These are phyloP conservation scores for Beauveria bassiana DNA, from an alignment of 2,329 filamentous ascomycete species.

Conservation along the genomic window DNA sequence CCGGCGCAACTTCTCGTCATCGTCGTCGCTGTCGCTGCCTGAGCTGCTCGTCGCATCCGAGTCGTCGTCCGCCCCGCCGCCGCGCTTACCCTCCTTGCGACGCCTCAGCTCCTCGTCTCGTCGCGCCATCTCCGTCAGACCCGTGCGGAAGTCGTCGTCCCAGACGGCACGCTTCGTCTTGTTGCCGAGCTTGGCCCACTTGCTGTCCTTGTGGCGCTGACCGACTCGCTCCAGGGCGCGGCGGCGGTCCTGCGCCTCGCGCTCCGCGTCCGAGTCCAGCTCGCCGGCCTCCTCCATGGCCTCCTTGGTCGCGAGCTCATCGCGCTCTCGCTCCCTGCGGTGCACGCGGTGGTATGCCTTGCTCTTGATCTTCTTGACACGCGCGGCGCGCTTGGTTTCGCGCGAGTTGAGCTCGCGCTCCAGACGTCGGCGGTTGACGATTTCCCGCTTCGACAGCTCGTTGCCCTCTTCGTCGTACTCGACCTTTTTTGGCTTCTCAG, in stretches of 20 bases:
- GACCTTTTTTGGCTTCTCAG: slow-evolving; percentile 44
- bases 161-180: slow-evolving; percentile 72
- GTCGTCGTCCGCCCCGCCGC: slow-evolving; percentile 37
- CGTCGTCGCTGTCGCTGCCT: slow-evolving; percentile 39
- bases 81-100: slow-evolving; percentile 65
- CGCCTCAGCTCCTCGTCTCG: slow-evolving; percentile 74
- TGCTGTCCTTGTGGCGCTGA: slow-evolving; percentile 77
- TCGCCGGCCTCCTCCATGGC: slow-evolving; percentile 49
- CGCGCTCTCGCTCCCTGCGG: slow-evolving; percentile 58
- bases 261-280: slow-evolving; percentile 57
- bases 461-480: slow-evolving; percentile 64
- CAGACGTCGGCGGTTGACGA: slow-evolving; percentile 66
- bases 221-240: slow-evolving; percentile 81
- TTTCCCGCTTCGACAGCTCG: slow-evolving; percentile 61
- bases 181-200: slow-evolving; percentile 82
- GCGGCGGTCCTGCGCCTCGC: slow-evolving; percentile 59
- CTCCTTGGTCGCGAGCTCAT: slow-evolving; percentile 45
- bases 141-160: slow-evolving; percentile 78
- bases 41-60: slow-evolving; percentile 38
- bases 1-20: slow-evolving; percentile 48
- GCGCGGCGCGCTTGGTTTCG: slow-evolving; percentile 79
- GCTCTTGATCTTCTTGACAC: slow-evolving; percentile 98
- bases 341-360: slow-evolving; percentile 91
- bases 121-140: slow-evolving; percentile 72
- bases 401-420: slow-evolving; percentile 80